Evolutionary conservation across 2,329 filamentous ascomycete species (phyloP), one percentile per base, ranked within the genome.

Genomic region (Ophiostoma triangulosporum): DNA sequence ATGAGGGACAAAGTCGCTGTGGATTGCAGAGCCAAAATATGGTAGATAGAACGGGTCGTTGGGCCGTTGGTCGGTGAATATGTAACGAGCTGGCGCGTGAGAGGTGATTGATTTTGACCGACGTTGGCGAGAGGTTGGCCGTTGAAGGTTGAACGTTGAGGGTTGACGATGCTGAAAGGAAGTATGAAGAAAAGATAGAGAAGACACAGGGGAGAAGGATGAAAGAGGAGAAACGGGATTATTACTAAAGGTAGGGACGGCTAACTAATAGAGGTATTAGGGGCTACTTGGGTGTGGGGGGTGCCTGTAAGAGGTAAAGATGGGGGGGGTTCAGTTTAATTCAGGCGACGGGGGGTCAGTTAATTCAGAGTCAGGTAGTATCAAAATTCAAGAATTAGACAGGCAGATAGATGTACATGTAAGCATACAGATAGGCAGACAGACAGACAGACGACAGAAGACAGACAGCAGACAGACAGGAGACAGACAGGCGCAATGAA

Each of bases 141-240:
- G 35, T 38, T 38, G 38, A 43, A 43, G 20, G 24, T 43, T 17
- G 20, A 15, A 24, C 9, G 20, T 22, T 17, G 36, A 35, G 14
- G 32, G n/a, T 35, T 35, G 32, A n/a, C n/a, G n/a, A n/a, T n/a
- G n/a, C n/a, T n/a, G 7, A 24, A 24, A 14, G 20, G 20, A 40
- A 48, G 53, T 15, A 51, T 24, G 20, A 43, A 46, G 35, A 24
- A 46, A 40, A 53, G 20, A 36, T 33, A 35, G 46, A 35, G 14
- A 15, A 27, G 48, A 48, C 24, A 48, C 45, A 48, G 46, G 32
- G 29, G 33, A 29, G 46, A 46, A 33, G 8, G 43, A 46, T 45
- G 29, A 40, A 51, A 35, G 50, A 49, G 31, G 50, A 52, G 53
- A 55, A 33, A 52, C 17, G 22, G 48, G 35, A 36, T 31, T 12